Evolutionary conservation across 1,284 basidiomycete genomes (phyloP), one percentile per base, ranked within the genome.

Genomic region (Leccinum fuscescens): DNA sequence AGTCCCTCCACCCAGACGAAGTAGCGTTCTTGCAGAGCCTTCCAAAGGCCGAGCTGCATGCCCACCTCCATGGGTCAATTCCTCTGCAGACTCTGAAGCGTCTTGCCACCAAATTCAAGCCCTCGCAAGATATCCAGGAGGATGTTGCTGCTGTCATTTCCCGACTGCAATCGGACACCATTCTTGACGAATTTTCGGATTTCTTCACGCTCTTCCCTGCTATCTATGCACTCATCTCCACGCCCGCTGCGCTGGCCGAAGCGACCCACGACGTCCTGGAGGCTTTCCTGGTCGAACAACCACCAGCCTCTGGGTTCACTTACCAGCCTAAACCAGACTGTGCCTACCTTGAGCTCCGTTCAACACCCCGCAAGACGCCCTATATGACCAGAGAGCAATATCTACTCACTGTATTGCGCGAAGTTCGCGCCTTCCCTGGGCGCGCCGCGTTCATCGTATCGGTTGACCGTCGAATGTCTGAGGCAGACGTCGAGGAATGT

Each of bases 11-110:
- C 2, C 64, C 76, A 0, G 62, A 74, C 3, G 86, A 91, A 63
- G 59, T 86, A 37, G 33, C 69, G 1, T 92, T 92, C 70, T 73
- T 93, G 51, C 76, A 82, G 58, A 63, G 64, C 3, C 78, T 92
- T 0, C 88, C 88, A 15, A 93, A 92, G 73, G 89, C 90, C 0
- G 91, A 93, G 70, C 79, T 93, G 0, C 91, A 93, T 63, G 90
- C 91, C 0, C 91, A 93, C 70, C 80, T 93, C 6, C 92, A 93
- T 66, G 91, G 91, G 1, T 93, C 84, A 7, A 92, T 93, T 29
- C 91, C 91, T 1, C 75, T 92, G 27, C 55, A 75, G 0, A 75
- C 83, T n/a, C 80, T 93, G 0, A 82, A 85, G 61, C 78, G 84
- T 15, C 82, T 93, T n/a, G 87, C 87, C 0, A 66, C 68, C n/a